These are phyloP conservation scores for Diplodia sapinea DNA, from an alignment of 2,329 filamentous ascomycete genomes.

Conservation along the genomic window DNA sequence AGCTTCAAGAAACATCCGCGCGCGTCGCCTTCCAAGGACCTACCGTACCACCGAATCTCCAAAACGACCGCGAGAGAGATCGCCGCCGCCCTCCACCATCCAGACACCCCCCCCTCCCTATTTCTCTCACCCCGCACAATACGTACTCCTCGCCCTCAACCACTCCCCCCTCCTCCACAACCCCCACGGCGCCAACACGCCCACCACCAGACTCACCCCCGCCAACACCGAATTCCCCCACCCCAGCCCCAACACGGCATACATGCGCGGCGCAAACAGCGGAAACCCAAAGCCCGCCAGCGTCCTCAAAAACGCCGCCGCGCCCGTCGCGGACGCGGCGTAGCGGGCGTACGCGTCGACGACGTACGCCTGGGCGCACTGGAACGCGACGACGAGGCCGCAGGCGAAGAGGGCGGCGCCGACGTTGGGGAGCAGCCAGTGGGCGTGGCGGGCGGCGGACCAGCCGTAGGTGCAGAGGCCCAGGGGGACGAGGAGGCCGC, in stretches of 20 bases:
- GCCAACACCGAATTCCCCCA: constrained; percentile 63
- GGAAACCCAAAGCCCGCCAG: constrained; percentile 65
- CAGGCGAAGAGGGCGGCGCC: constrained; percentile 62
- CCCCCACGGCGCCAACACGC: constrained; percentile 55
- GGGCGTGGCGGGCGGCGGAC: constrained; percentile 58
- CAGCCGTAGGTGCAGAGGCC: constrained; percentile 66
- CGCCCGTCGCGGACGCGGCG: constrained; percentile 59
- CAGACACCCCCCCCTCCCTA: too few relatives aligned
- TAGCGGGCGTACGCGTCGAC: constrained; percentile 61
- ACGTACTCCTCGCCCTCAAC: constrained; percentile 7
- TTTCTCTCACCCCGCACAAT: not conserved
- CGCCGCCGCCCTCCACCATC: too few relatives aligned
- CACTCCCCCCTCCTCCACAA: constrained; percentile 2
- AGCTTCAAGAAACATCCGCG: too few relatives aligned
- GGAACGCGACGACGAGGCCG: constrained; percentile 63
- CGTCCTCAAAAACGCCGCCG: constrained; percentile 61
- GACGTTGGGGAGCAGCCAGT: constrained; percentile 67
- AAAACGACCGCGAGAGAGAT: too few relatives aligned
- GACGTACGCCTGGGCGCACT: constrained; percentile 66
- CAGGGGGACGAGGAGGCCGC: constrained; percentile 59
- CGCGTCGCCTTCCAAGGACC: too few relatives aligned
- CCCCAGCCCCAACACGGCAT: constrained; percentile 53
- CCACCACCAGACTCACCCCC: constrained; percentile 60
- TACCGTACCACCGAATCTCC: too few relatives aligned
- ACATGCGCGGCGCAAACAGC: constrained; percentile 63